These are phyloP conservation scores for Lactarius quietus DNA, from an alignment of 768 basidiomycete species.

Conservation along the genomic window DNA sequence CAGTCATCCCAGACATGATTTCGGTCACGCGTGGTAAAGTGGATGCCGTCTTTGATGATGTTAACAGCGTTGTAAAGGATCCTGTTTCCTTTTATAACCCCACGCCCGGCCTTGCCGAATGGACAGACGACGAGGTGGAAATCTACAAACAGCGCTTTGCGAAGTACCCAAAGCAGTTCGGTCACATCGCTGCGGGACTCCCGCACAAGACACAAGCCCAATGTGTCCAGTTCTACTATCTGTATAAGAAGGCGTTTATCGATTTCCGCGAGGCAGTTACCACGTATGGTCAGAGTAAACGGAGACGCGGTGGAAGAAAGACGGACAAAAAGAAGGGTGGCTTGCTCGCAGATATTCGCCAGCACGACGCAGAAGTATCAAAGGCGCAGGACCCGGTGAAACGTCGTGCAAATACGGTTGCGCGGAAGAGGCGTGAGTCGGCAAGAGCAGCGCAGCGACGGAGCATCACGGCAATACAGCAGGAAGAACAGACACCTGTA, in stretches of 20 bases:
- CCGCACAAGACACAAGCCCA: conserved; percentile 83
- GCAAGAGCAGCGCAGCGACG: conserved; percentile 17
- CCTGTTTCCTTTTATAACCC: conserved; percentile 75
- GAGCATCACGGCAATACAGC: conserved; percentile 34
- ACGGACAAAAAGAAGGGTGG: conserved; percentile 78
- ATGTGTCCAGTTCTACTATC: conserved; percentile 92
- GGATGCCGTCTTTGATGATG: conserved; percentile 74
- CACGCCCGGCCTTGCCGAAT: conserved; percentile 71
- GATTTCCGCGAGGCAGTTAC: conserved; percentile 78
- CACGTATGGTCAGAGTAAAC: conserved; percentile 62
- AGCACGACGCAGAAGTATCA: conserved; percentile 55
- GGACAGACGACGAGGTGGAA: conserved; percentile 82
- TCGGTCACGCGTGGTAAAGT: conserved; percentile 59
- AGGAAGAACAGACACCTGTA: conserved; percentile 47
- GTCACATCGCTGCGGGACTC: conserved; percentile 77
- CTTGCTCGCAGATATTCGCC: conserved; percentile 73
- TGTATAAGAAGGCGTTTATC: conserved; percentile 86
- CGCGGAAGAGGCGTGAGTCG: conserved; percentile 16
- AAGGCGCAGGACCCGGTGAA: conserved; percentile 25
- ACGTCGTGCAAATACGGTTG: conserved; percentile 16
- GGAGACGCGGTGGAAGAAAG: conserved; percentile 50
- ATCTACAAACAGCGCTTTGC: conserved; percentile 80
- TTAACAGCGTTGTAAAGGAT: conserved; percentile 74
- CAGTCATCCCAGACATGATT: conserved; percentile 88
- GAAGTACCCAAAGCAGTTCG: conserved; percentile 90